Percentiles rank a stretch among this genome's conserved stretches.
These are phyloP conservation scores for Phytophthora ramorum DNA, from an alignment of 352 stramenopile genomes.

Conservation along the genomic window DNA sequence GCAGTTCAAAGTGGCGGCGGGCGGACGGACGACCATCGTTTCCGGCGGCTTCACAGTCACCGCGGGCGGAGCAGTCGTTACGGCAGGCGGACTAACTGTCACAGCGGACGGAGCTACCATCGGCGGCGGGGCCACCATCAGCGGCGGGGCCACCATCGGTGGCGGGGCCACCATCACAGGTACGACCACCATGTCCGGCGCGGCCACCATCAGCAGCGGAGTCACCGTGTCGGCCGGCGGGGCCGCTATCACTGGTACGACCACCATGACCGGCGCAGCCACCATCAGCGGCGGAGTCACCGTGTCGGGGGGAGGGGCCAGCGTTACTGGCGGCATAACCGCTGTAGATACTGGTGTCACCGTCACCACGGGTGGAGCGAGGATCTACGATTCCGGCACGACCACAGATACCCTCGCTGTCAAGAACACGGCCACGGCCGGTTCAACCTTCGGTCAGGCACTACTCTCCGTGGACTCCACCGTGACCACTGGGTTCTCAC, in stretches of 20 bases:
- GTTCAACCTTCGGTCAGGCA: too few relatives aligned
- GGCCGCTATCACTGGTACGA: background rate
- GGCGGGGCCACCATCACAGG: background rate
- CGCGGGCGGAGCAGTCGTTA: background rate
- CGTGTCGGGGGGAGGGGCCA: background rate
- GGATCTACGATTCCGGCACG: background rate
- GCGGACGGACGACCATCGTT: background rate
- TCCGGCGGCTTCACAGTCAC: background rate
- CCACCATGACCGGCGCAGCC: background rate
- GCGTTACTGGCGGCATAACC: background rate
- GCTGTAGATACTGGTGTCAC: constrained; percentile 10
- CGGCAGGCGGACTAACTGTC: background rate
- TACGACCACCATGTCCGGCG: too few relatives aligned
- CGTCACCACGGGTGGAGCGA: constrained; percentile 8
- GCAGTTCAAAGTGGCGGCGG: background rate
- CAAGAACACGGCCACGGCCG: background rate
- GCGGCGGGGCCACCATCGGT: background rate
- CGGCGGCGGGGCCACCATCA: background rate
- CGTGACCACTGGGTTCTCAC: background rate
- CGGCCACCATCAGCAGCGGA: background rate
- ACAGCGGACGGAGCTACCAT: background rate
- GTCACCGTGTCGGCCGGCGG: constrained; percentile 27
- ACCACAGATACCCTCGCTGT: constrained; percentile 5
- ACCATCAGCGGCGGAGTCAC: background rate
- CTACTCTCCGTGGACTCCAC: background rate